Base-by-base conservation (phyloP, 108 stramenopile genomes). In the Asterionellopsis glacialis region DNA sequence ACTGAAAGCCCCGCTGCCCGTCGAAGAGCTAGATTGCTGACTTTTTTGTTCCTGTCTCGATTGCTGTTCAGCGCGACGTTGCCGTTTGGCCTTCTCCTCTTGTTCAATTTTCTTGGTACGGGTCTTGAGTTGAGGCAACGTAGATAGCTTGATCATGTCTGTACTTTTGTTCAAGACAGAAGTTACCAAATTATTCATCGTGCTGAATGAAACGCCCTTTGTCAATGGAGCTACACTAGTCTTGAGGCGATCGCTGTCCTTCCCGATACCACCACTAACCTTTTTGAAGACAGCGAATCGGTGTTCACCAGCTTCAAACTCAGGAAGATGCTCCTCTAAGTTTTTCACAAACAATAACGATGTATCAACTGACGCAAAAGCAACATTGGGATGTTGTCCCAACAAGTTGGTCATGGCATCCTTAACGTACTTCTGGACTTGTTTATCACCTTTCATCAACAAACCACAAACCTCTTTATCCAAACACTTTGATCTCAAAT, bases 271-370 rank as follows among this genome's bases (percentile, higher is more conserved):
- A 26, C 90, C 90, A 40, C 72, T 74, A 9, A 87, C 63, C 63
- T 91, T 91, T 78, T 88, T 74, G 64, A 91, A 88, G 13, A 91
- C 79, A 18, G 84, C 85, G 66, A 91, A 88, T 18, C 90, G 83
- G 59, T 87, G 85, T 47, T 82, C 66, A n/a, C 81, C 85, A 1
- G 72, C 47, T n/a, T 70, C 65, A 45, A 77, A 82, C 64, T 91
- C 90, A 18, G 82, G 82, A 22, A 91, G 58, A 21, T 83, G 68
- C 44, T 91, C 90, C 55, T 91, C 90, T 19, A 91, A 56, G 57
- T 85, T 85, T 21, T 76, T 72, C n/a, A 88, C 66, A 59, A 88
- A 84, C 59, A 91, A 58, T 15, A 84, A 69, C 19, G 64, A 67
- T 3, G 84, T 70, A 66, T 91, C 90, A 11, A 91, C 79, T 0